phyloP scores from a whole-genome alignment of 75 land plant species.

The Larix kaempferi region DNA sequence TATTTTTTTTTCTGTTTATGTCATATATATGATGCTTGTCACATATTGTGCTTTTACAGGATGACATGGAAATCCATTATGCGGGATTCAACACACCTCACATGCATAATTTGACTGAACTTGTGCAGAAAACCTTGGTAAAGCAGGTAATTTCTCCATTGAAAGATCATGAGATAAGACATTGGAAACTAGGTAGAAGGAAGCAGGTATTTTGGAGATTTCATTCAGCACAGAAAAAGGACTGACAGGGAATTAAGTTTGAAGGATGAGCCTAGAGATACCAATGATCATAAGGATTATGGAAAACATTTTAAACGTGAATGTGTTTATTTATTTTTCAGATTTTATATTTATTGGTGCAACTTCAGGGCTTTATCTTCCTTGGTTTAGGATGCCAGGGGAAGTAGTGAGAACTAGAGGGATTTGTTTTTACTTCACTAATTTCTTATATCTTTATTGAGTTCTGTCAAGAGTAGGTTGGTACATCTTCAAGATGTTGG shows the following conservation, averaged over 20 bases:
- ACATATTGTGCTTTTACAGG: slow-evolving; percentile 32
- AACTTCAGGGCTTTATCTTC: not conserved
- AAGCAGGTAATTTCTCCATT: slow-evolving; percentile 39
- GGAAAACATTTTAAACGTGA: not conserved
- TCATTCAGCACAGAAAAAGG: not conserved
- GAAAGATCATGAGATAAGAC: not conserved
- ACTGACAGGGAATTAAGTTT: not conserved
- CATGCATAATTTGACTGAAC: slow-evolving; percentile 90
- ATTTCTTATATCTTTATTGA: not conserved
- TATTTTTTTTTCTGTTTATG: too few relatives aligned
- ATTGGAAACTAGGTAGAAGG: not conserved
- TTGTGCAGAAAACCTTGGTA: slow-evolving; percentile 58
- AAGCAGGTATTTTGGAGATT: not conserved
- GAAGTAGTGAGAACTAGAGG: not conserved
- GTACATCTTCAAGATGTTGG: not conserved
- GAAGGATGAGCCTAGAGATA: not conserved
- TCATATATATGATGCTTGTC: too few relatives aligned
- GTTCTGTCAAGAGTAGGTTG: not conserved
- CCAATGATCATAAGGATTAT: not conserved
- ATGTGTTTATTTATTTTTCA: not conserved
- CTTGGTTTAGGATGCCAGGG: not conserved
- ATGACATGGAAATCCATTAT: slow-evolving; percentile 53
- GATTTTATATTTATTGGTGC: not conserved
- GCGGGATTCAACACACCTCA: slow-evolving; percentile 72
- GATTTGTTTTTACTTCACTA: not conserved